These are phyloP conservation scores for Aspergillus homomorphus DNA, from an alignment of 495 filamentous ascomycete species.

Conservation along the genomic window DNA sequence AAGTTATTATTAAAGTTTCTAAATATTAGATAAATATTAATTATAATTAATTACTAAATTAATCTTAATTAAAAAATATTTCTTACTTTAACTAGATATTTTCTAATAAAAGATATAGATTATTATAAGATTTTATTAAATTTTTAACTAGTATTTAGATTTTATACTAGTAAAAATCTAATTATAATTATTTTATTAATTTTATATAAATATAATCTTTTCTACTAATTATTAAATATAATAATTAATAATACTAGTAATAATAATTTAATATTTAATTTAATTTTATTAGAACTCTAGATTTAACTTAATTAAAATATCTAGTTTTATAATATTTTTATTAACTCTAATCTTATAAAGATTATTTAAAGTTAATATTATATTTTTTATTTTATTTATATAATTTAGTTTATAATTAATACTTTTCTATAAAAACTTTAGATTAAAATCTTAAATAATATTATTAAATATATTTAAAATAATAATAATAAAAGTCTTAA, in stretches of 20 bases:
- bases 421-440: conserved; percentile 13
- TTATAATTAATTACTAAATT: conserved; percentile 1
- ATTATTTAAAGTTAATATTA: no score
- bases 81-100: conserved; percentile 1
- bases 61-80: conserved; percentile 7
- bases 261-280: background rate
- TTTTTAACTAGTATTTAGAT: no score
- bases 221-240: conserved; percentile 1
- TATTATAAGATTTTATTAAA: no score
- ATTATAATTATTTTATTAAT: conserved; percentile 5
- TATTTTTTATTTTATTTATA: no score
- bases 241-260: no score
- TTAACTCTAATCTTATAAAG: no score
- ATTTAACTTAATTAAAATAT: background rate
- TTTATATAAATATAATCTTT: conserved; percentile 1
- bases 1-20: no score
- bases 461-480: conserved; percentile 15
- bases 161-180: conserved; percentile 1
- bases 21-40: no score
- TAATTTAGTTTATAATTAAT: conserved; percentile 11
- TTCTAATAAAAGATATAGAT: no score
- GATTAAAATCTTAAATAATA: conserved; percentile 10
- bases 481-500: no score
- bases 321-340: no score
- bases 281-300: background rate